Percentiles rank a stretch among this genome's conserved stretches.
phyloP scores from a whole-genome alignment of 805 yeast species.

The Metschnikowia chrysomelidarum region DNA sequence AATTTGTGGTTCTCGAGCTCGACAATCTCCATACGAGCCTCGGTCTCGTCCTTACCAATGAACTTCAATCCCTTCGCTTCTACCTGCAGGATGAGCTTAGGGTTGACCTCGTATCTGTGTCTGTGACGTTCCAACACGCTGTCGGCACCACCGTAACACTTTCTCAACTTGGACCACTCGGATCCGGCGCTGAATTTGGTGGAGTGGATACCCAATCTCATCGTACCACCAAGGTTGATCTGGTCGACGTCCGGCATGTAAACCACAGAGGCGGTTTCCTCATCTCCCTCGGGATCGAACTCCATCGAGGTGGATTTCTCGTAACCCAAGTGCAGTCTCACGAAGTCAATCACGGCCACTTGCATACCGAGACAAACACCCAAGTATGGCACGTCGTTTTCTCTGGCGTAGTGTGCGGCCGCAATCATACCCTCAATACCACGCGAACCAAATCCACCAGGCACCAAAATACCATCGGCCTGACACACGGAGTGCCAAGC shows the following conservation, averaged over 20 bases:
- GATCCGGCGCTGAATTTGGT: constrained; percentile 72
- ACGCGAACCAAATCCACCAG: constrained; percentile 97
- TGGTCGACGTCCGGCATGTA: constrained; percentile 99
- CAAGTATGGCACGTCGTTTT: constrained; percentile 85
- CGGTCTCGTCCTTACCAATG: constrained; percentile 90
- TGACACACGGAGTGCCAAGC: constrained; percentile 93
- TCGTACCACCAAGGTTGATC: constrained; percentile 95
- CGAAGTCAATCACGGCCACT: constrained; percentile 92
- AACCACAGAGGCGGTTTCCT: constrained; percentile 72
- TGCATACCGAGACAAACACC: constrained; percentile 98
- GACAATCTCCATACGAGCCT: constrained; percentile 89
- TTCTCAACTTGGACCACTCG: constrained; percentile 68
- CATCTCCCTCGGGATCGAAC: constrained; percentile 62
- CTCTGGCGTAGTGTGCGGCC: constrained; percentile 98
- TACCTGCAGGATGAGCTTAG: constrained; percentile 65
- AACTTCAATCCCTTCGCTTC: constrained; percentile 81
- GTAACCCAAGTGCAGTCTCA: constrained; percentile 72
- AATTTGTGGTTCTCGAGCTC: constrained; percentile 87
- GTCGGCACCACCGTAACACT: constrained; percentile 70
- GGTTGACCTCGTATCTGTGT: constrained; percentile 97
- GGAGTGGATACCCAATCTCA: constrained; percentile 95
- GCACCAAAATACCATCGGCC: constrained; percentile 95
- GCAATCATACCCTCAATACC: constrained; percentile 98
- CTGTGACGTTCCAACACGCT: constrained; percentile 91
- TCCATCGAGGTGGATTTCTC: constrained; percentile 77